These are phyloP conservation scores for Exserohilum turcica DNA, from an alignment of 2,329 filamentous ascomycete genomes.

Conservation along the genomic window DNA sequence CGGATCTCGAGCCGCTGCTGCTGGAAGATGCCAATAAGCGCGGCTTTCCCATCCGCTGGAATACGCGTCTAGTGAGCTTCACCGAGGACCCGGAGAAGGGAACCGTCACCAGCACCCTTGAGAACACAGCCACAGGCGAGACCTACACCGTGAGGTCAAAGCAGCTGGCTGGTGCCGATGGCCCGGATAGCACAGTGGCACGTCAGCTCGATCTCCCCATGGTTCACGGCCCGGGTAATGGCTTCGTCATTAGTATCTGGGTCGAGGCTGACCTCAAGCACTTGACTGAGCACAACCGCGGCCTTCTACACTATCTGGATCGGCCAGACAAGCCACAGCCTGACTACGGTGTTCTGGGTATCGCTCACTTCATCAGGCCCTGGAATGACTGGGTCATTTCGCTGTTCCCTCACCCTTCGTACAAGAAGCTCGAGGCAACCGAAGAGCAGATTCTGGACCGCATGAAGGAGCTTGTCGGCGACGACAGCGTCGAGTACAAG, in stretches of 20 bases:
- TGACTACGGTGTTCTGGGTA: constrained; percentile 2
- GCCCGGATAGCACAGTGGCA: constrained; percentile 2
- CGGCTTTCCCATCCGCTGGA: not conserved
- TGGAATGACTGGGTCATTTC: constrained; percentile 7
- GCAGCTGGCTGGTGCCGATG: constrained; percentile 8
- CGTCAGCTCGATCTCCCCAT: constrained; percentile 1
- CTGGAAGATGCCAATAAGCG: constrained; percentile 1
- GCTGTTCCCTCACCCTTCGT: constrained; percentile 5
- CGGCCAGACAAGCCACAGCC: constrained; percentile 7
- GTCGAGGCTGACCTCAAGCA: constrained; percentile 4
- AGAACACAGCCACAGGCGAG: constrained; percentile 1
- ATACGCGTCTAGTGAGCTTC: constrained; percentile 6
- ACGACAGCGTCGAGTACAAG: constrained; percentile 7
- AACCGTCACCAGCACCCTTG: constrained; percentile 1
- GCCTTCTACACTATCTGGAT: constrained; percentile 1
- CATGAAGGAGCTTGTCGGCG: constrained; percentile 5
- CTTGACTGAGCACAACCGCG: constrained; percentile 3
- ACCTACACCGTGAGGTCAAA: not conserved
- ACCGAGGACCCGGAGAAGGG: not conserved
- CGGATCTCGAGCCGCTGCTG: constrained; percentile 7
- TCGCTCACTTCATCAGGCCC: constrained; percentile 9
- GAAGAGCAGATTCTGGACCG: constrained; percentile 5
- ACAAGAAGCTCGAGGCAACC: constrained; percentile 5
- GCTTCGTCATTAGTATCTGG: constrained; percentile 8
- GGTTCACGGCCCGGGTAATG: constrained; percentile 2